Conservation (phyloP, 2,329 filamentous ascomycete genomes). For the Alternaria metachromatica region DNA sequence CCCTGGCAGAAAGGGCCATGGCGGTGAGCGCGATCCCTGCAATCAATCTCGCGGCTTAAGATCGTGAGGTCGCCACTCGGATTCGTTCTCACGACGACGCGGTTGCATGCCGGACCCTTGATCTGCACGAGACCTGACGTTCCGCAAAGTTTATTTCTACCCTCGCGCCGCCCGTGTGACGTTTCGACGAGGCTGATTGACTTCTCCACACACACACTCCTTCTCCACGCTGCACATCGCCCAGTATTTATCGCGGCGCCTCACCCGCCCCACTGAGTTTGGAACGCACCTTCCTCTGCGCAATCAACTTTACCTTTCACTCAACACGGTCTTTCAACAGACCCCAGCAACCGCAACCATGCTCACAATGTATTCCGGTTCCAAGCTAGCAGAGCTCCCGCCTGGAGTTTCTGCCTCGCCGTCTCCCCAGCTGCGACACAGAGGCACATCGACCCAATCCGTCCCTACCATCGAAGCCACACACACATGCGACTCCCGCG, state of each 20-base stretch:
- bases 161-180: slow-evolving; percentile 12
- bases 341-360: slow-evolving; percentile 20
- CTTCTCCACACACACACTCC: background rate
- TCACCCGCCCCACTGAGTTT: background rate
- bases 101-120: slow-evolving; percentile 9
- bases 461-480: slow-evolving; percentile 18
- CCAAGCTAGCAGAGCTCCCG: slow-evolving; percentile 33
- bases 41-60: slow-evolving; percentile 27
- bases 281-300: background rate
- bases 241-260: background rate
- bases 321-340: slow-evolving; percentile 18
- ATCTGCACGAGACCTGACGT: background rate
- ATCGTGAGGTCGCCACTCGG: slow-evolving; percentile 32
- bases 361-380: slow-evolving; percentile 35
- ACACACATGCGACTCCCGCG: slow-evolving; percentile 34
- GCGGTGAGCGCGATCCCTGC: slow-evolving; percentile 22
- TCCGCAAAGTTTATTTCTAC: background rate
- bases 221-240: background rate
- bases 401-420: slow-evolving; percentile 24
- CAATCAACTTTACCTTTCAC: background rate
- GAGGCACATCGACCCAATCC: slow-evolving; percentile 21
- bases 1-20: slow-evolving; percentile 31
- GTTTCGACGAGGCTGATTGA: slow-evolving; percentile 1
- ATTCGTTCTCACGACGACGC: background rate
- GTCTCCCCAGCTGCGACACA: slow-evolving; percentile 16